phyloP scores from a whole-genome alignment of 2,329 filamentous ascomycete genomes.

The Gaeumannomyces sp. region DNA sequence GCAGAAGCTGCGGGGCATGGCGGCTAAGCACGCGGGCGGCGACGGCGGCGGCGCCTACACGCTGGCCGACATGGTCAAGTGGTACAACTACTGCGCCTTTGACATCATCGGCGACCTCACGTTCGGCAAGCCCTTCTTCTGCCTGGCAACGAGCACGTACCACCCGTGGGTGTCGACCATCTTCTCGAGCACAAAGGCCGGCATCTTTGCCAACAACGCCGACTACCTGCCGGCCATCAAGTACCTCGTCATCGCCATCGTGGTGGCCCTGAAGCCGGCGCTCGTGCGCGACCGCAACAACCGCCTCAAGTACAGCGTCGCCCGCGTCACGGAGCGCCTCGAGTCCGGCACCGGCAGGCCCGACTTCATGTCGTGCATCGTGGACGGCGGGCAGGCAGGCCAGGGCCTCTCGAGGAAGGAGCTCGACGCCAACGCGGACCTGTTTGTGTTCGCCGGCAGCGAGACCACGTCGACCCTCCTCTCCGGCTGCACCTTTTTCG shows the following conservation, averaged over 20 bases:
- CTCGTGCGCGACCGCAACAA: not conserved
- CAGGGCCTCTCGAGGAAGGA: not conserved
- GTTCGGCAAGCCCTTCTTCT: constrained; percentile 22
- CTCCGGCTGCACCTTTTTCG: constrained; percentile 30
- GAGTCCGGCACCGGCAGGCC: constrained; percentile 9
- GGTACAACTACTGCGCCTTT: constrained; percentile 22
- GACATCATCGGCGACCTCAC: constrained; percentile 31
- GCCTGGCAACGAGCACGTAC: constrained; percentile 22
- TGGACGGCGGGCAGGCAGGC: not conserved
- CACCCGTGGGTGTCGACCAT: constrained; percentile 12
- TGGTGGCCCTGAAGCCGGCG: not conserved
- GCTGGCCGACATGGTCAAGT: constrained; percentile 38
- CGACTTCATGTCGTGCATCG: constrained; percentile 15
- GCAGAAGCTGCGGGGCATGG: constrained; percentile 7
- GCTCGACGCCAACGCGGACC: constrained; percentile 11
- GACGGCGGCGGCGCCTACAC: constrained; percentile 9
- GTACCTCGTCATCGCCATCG: constrained; percentile 1
- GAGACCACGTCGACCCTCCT: constrained; percentile 46
- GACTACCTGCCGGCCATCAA: constrained; percentile 7
- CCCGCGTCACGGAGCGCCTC: constrained; percentile 7
- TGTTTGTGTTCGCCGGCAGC: constrained; percentile 38
- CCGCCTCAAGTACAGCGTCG: constrained; percentile 7
- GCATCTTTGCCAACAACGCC: constrained; percentile 18
- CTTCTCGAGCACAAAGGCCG: constrained; percentile 15
- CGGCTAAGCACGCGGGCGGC: constrained; percentile 6